Percentiles rank a stretch among this genome's conserved stretches.
Conservation (phyloP, 2,329 filamentous ascomycete species). For the Fusarium tanahbumbuense region DNA sequence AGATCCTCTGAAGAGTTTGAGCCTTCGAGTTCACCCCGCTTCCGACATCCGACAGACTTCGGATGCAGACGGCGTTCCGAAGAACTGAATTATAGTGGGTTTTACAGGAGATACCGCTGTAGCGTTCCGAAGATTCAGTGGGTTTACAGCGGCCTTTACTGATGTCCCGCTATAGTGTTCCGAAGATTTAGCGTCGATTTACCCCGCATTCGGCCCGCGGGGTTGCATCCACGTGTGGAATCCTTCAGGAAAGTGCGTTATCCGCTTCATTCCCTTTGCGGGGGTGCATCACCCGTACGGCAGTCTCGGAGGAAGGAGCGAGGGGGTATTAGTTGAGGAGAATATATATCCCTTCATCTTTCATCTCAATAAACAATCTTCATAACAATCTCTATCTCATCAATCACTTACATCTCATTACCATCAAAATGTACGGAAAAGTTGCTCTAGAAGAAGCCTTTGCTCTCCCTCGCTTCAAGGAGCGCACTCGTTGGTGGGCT, state of each 20-base stretch:
- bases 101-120: neutral
- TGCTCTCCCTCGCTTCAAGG: constrained; percentile 67
- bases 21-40: constrained; percentile 28
- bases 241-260: neutral
- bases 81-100: neutral
- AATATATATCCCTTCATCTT: constrained; percentile 3
- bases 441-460: constrained; percentile 73
- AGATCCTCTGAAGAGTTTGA: too few species aligned
- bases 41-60: constrained; percentile 33
- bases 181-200: neutral
- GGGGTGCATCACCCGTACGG: constrained; percentile 6
- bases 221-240: neutral
- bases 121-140: neutral
- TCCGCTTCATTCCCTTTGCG: neutral
- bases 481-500: constrained; percentile 72
- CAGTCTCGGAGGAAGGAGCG: neutral
- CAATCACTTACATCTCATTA: neutral
- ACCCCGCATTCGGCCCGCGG: neutral
- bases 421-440: constrained; percentile 65
- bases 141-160: neutral
- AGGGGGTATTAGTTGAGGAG: neutral
- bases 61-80: neutral
- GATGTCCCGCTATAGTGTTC: neutral
- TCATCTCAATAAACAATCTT: neutral
- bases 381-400: neutral